Evolutionary conservation across 1,284 basidiomycete genomes (phyloP).

Genomic region (Trichosporon inkin): DNA sequence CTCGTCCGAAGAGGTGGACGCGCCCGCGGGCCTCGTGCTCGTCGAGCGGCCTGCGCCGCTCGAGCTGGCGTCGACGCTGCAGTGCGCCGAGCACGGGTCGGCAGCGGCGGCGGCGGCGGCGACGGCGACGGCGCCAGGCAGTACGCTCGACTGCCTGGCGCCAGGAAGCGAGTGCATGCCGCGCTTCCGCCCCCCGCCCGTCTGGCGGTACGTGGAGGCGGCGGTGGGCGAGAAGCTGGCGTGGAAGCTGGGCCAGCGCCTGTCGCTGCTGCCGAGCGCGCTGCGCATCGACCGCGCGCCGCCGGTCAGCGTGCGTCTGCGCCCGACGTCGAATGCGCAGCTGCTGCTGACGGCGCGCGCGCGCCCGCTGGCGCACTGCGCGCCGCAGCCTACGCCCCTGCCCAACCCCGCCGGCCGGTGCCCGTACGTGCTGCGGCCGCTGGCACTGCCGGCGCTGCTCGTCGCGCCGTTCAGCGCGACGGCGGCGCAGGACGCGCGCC

Average conservation of each 20-base stretch:
- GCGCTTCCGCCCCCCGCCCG: conserved; percentile 11
- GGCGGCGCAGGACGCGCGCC: conserved; percentile 22
- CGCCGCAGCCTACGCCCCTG: conserved; percentile 8
- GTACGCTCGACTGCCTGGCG: conserved; percentile 14
- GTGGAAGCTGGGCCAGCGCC: conserved; percentile 19
- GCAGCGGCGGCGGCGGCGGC: too few relatives aligned
- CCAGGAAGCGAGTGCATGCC: conserved; percentile 8
- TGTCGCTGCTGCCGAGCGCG: conserved; percentile 14
- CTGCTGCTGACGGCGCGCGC: conserved; percentile 13
- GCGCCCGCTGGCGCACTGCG: conserved; percentile 12
- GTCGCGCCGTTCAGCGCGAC: conserved; percentile 20
- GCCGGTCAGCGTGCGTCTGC: conserved; percentile 18
- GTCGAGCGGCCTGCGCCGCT: conserved; percentile 14
- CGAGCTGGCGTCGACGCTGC: conserved; percentile 13
- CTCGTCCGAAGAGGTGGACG: neutral
- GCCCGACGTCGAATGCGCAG: conserved; percentile 9
- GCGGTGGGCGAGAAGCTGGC: conserved; percentile 26
- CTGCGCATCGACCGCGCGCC: conserved; percentile 10
- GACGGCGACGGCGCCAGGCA: too few relatives aligned
- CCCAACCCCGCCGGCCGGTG: neutral
- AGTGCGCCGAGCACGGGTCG: conserved; percentile 18
- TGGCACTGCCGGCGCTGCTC: conserved; percentile 30
- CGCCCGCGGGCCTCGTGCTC: neutral
- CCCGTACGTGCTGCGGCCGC: conserved; percentile 22
- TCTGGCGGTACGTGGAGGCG: conserved; percentile 16